phyloP scores from a whole-genome alignment of 2,329 filamentous ascomycete genomes.

The Trichoderma hamatum region DNA sequence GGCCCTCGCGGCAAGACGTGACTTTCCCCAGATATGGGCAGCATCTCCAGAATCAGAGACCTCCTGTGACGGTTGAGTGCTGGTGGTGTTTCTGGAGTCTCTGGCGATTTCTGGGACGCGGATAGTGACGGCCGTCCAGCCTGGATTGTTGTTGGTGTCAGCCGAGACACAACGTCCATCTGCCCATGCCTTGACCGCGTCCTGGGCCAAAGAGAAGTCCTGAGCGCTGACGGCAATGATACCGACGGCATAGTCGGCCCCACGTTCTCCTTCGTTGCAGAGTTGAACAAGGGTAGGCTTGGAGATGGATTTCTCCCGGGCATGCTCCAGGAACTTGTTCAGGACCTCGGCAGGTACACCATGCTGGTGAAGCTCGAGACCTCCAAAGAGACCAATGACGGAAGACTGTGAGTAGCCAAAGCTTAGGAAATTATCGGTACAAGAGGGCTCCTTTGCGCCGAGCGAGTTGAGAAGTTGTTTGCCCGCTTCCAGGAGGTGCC shows the following conservation, averaged over 20 bases:
- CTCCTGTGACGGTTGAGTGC: not conserved
- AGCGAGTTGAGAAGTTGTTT: constrained; percentile 18
- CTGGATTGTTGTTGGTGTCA: constrained; percentile 25
- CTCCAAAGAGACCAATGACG: constrained; percentile 31
- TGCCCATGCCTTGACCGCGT: constrained; percentile 33
- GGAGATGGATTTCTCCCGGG: constrained; percentile 25
- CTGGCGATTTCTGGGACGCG: constrained; percentile 26
- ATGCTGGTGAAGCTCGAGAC: constrained; percentile 33
- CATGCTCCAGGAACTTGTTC: constrained; percentile 28
- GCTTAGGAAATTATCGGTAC: constrained; percentile 27
- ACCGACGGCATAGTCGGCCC: constrained; percentile 37
- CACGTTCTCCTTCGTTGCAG: constrained; percentile 33
- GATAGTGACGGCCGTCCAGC: constrained; percentile 28
- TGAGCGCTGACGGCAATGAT: constrained; percentile 34
- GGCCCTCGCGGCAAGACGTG: constrained; percentile 27
- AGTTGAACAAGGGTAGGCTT: constrained; percentile 35
- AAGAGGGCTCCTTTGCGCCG: constrained; percentile 25
- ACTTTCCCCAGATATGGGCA: constrained; percentile 14
- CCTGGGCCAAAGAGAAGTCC: constrained; percentile 36
- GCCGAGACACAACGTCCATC: constrained; percentile 32
- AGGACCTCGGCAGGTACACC: constrained; percentile 29
- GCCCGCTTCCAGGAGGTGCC: constrained; percentile 10
- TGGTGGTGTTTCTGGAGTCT: constrained; percentile 25
- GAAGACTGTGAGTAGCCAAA: constrained; percentile 29
- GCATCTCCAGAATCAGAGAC: constrained; percentile 3